Evolutionary conservation across 2,329 filamentous ascomycete species (phyloP).

Genomic region (Claviceps spartinae): DNA sequence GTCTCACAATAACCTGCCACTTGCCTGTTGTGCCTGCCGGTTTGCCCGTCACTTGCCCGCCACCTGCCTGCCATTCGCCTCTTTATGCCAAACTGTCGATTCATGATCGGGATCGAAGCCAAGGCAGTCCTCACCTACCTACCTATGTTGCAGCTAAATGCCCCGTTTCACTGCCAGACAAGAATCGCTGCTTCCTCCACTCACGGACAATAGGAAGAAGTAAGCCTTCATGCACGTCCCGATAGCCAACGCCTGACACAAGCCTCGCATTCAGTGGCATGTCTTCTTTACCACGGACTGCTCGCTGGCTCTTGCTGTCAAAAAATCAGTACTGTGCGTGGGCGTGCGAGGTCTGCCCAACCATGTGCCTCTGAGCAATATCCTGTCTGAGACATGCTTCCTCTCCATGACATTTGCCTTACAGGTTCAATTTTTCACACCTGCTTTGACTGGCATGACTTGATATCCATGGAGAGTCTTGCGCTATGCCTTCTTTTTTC

Average conservation of each 20-base stretch:
- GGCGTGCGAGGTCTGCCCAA: background rate
- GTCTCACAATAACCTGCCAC: background rate
- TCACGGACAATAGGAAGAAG: background rate
- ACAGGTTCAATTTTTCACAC: background rate
- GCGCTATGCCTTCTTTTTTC: constrained; percentile 40
- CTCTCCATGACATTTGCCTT: background rate
- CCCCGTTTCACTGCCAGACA: background rate
- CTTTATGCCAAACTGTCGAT: background rate
- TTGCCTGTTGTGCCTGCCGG: background rate
- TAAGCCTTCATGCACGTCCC: background rate
- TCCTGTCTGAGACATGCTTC: background rate
- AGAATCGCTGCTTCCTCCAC: constrained; percentile 1
- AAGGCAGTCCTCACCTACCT: background rate
- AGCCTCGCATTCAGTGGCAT: background rate
- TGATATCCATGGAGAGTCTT: background rate
- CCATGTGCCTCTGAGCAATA: background rate
- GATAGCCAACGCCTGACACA: background rate
- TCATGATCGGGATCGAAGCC: background rate
- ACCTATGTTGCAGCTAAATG: background rate
- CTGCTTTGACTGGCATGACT: background rate
- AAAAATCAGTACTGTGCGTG: background rate
- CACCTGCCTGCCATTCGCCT: background rate
- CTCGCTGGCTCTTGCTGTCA: constrained; percentile 6
- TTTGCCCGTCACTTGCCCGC: background rate
- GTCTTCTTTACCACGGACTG: constrained; percentile 2